phyloP scores from a whole-genome alignment of 1,139 yeast species.

The Suhomyces choctaworum region DNA sequence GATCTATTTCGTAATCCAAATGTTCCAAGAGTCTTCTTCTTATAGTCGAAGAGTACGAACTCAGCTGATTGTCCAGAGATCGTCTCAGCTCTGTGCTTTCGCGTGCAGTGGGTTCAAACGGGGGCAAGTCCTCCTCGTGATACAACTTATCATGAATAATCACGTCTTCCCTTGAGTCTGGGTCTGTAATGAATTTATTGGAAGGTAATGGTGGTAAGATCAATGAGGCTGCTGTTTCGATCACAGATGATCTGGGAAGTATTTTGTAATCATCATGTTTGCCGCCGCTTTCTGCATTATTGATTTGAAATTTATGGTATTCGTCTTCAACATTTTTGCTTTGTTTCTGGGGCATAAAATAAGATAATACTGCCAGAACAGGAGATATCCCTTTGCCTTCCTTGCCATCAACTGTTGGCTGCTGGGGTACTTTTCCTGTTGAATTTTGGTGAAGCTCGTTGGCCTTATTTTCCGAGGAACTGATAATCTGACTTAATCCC shows the following conservation, averaged over 20 bases:
- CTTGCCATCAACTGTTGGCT: conserved; percentile 5
- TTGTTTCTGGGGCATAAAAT: conserved; percentile 49
- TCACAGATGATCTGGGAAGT: conserved; percentile 69
- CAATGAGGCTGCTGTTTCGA: conserved; percentile 81
- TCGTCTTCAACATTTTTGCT: conserved; percentile 24
- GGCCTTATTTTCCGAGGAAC: conserved; percentile 12
- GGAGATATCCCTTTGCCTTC: conserved; percentile 30
- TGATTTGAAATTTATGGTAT: conserved; percentile 20
- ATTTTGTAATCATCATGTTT: conserved; percentile 20
- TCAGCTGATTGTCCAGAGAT: conserved; percentile 1
- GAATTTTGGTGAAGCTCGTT: conserved; percentile 5
- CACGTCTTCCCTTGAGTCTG: conserved; percentile 35
- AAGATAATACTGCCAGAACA: conserved; percentile 46
- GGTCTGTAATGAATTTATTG: conserved; percentile 66
- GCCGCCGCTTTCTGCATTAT: conserved; percentile 15
- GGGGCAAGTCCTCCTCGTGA: conserved; percentile 37
- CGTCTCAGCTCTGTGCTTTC: no score
- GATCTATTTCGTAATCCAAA: conserved; percentile 21
- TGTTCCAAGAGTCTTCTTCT: conserved; percentile 14
- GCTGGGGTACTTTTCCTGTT: conserved; percentile 11
- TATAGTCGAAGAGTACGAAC: conserved; percentile 8
- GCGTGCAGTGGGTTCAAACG: neutral
- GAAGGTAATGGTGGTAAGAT: conserved; percentile 89
- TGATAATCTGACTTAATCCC: conserved; percentile 28
- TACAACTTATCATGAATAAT: conserved; percentile 46